These are phyloP conservation scores for Fusarium beomiforme DNA, from an alignment of 2,329 filamentous ascomycete species.

Conservation along the genomic window DNA sequence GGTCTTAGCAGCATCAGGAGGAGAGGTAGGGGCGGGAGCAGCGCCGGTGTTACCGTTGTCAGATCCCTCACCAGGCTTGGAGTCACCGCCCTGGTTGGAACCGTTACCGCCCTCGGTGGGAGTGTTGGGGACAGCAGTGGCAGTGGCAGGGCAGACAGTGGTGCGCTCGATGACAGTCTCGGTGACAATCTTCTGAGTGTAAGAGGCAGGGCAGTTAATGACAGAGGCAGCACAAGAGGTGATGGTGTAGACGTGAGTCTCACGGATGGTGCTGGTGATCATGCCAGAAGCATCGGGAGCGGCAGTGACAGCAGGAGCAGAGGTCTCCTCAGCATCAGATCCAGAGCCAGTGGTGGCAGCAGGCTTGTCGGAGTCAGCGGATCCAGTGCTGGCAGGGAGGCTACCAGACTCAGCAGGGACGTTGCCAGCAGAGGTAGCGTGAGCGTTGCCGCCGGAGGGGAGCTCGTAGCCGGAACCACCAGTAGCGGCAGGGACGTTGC, in stretches of 20 bases:
- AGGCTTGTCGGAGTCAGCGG: not conserved
- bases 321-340: slow-evolving; percentile 13
- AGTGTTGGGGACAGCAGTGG: slow-evolving; percentile 13
- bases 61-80: not conserved
- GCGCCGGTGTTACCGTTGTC: not conserved
- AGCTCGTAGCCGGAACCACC: not conserved
- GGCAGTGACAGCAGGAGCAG: slow-evolving; percentile 12
- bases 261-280: slow-evolving; percentile 36
- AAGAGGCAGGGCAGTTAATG: slow-evolving; percentile 52
- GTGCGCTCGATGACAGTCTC: slow-evolving; percentile 30
- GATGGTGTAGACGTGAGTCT: slow-evolving; percentile 44
- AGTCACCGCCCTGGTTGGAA: not conserved
- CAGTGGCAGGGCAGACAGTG: slow-evolving; percentile 38
- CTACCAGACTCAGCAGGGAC: slow-evolving; percentile 6
- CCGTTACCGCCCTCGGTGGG: not conserved
- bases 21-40: slow-evolving; percentile 17
- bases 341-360: slow-evolving; percentile 1
- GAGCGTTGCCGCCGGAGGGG: not conserved
- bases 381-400: slow-evolving; percentile 5
- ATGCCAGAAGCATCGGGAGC: slow-evolving; percentile 25
- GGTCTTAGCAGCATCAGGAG: slow-evolving; percentile 9
- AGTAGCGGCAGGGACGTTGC: not conserved
- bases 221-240: slow-evolving; percentile 51
- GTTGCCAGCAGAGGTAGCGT: slow-evolving; percentile 5
- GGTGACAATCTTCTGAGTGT: slow-evolving; percentile 47